Conservation (phyloP, 225 moss, liverwort and hornwort genomes). For the Climacium dendroides region DNA sequence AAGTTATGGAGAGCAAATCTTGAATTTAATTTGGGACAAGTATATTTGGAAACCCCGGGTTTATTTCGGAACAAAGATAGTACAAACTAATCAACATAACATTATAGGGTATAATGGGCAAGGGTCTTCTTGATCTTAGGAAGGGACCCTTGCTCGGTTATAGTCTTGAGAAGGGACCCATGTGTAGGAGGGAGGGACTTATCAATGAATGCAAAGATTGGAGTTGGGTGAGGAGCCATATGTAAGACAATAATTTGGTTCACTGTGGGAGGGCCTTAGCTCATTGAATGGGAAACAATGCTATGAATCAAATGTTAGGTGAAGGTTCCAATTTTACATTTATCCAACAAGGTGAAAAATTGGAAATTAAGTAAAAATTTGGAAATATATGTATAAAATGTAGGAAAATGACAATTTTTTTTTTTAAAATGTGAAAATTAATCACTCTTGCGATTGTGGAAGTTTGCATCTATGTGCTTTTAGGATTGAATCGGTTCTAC, state of each 20-base stretch:
- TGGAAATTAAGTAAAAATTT: neutral
- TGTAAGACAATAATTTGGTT: neutral
- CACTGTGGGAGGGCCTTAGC: rapidly evolving
- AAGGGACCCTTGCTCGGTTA: too few species aligned
- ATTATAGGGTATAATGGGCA: too few species aligned
- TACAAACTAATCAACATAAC: neutral
- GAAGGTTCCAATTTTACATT: neutral
- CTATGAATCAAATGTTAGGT: neutral
- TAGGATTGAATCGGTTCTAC: neutral
- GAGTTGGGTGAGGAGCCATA: rapidly evolving
- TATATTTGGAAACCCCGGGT: too few species aligned
- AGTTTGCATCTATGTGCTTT: neutral
- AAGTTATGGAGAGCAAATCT: too few species aligned
- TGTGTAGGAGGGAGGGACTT: neutral
- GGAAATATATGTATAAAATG: neutral
- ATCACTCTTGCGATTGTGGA: rapidly evolving
- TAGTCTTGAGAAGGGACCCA: too few species aligned
- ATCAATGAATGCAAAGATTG: rapidly evolving
- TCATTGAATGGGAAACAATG: neutral
- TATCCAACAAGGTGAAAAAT: neutral
- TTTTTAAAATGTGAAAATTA: neutral
- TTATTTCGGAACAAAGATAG: too few species aligned
- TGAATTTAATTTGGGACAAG: too few species aligned
- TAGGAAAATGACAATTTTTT: too few species aligned
- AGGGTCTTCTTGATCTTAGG: too few species aligned